Percentiles rank a stretch among this genome's conserved stretches.
phyloP scores from a whole-genome alignment of 2,329 filamentous ascomycete species.

The Lachnellula subtilissima region DNA sequence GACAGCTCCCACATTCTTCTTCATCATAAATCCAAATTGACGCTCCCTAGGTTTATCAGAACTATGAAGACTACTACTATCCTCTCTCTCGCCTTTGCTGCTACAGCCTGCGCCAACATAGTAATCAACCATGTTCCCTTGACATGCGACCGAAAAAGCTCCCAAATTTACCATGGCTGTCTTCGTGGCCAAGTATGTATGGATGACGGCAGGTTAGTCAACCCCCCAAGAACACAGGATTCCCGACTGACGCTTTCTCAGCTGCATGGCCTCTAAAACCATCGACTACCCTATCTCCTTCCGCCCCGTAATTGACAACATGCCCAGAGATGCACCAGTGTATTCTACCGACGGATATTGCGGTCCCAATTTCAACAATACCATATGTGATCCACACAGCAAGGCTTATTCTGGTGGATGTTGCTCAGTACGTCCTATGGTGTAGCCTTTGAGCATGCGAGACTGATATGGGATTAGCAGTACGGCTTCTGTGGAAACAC shows the following conservation, averaged over 20 bases:
- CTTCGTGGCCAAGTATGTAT: constrained; percentile 29
- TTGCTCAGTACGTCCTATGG: constrained; percentile 34
- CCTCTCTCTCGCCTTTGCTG: constrained; percentile 31
- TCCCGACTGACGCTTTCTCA: constrained; percentile 12
- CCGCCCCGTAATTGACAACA: not conserved
- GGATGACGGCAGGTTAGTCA: constrained; percentile 22
- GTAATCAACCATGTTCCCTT: constrained; percentile 43
- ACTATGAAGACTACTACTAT: constrained; percentile 26
- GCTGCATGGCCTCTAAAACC: constrained; percentile 20
- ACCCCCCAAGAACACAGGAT: not conserved
- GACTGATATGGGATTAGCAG: constrained; percentile 16
- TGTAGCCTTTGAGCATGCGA: not conserved
- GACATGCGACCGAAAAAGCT: constrained; percentile 34
- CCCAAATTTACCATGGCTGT: constrained; percentile 29
- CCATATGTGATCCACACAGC: constrained; percentile 38
- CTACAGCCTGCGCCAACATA: constrained; percentile 42
- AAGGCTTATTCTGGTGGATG: constrained; percentile 41
- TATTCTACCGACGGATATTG: constrained; percentile 35
- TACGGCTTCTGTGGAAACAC: constrained; percentile 40
- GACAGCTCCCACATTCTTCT: not conserved
- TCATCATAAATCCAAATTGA: constrained; percentile 1
- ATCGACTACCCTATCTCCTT: constrained; percentile 15
- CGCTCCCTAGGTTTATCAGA: constrained; percentile 8
- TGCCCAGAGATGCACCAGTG: constrained; percentile 32
- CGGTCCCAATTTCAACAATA: constrained; percentile 28